Conservation (phyloP, 2,329 filamentous ascomycete species). For the Neoarthrinium moseri region DNA sequence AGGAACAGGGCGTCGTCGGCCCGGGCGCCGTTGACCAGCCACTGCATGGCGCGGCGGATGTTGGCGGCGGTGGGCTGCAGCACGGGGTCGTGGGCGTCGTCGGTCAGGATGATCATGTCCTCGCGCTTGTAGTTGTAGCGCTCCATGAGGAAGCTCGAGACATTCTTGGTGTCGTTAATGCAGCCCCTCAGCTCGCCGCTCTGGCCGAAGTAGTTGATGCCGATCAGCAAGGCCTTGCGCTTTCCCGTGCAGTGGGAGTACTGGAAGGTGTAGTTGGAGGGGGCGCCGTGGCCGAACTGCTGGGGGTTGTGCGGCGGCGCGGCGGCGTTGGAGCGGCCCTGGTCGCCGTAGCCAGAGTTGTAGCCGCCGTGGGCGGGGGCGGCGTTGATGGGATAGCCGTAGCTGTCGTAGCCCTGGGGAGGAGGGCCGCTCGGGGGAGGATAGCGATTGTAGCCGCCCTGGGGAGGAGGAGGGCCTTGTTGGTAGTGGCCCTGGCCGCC, state of each 20-base stretch:
- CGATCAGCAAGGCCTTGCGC: slow-evolving; percentile 73
- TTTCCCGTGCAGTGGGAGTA: slow-evolving; percentile 73
- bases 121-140: slow-evolving; percentile 70
- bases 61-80: slow-evolving; percentile 74
- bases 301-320: slow-evolving; percentile 51
- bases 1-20: slow-evolving; percentile 78
- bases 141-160: slow-evolving; percentile 68
- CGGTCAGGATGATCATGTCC: slow-evolving; percentile 78
- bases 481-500: slow-evolving; percentile 6
- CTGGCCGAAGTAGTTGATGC: slow-evolving; percentile 79
- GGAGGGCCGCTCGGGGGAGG: slow-evolving; percentile 32
- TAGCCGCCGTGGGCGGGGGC: no score
- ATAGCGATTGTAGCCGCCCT: slow-evolving; percentile 11
- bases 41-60: slow-evolving; percentile 72
- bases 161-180: slow-evolving; percentile 79
- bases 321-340: neutral
- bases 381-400: slow-evolving; percentile 42
- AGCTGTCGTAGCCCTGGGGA: slow-evolving; percentile 41
- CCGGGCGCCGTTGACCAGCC: slow-evolving; percentile 69
- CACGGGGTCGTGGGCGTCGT: slow-evolving; percentile 69
- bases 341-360: slow-evolving; percentile 24
- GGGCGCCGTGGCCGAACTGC: slow-evolving; percentile 67
- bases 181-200: slow-evolving; percentile 71
- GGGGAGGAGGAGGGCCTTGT: slow-evolving; percentile 15
- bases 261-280: slow-evolving; percentile 68